Evolutionary conservation across 1,139 yeast species (phyloP), one percentile per base, ranked within the genome.

Genomic region (Geotrichum cucujoidarum): DNA sequence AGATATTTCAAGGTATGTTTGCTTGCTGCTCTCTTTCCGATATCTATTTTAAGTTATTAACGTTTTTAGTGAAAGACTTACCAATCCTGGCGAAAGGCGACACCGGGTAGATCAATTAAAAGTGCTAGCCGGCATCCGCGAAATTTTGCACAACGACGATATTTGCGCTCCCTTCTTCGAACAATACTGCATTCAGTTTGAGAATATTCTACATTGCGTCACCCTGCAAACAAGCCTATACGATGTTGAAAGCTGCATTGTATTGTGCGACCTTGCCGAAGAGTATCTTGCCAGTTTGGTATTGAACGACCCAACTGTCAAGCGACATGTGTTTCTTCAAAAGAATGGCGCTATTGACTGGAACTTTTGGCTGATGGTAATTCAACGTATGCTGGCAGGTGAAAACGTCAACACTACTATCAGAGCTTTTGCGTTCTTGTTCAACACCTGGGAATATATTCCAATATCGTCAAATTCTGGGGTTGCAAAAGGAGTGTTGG

Each of bases 351-450:
- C 58, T 8, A 65, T 85, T 20, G 76, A 83, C 65, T 87, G 95
- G 95, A 71, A 71, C 48, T 86, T 87, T 60, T 87, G 95, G 95
- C 63, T 83, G 8, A 71, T 75, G 49, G 81, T 85, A 20, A 66
- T 73, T 20, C 70, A 76, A 53, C 71, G 77, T 56, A 77, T 85
- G 81, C 64, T 85, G 21, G 61, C 70, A 8, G 77, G 87, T 7
- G 81, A 80, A 47, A 86, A 80, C 60, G 71, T 80, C 52, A 83
- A 80, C 55, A 73, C 77, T 21, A 76, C 83, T 50, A 68, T 83
- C 37, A 76, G 84, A 52, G 78, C 80, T 18, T 63, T 86, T 40
- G 78, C 90, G 2, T 75, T 82, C 52, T 63, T 87, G 48, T 86
- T 81, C 67, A 83, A 85, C 61, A 64, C 80, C 2, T 87, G 95